phyloP scores from a whole-genome alignment of 2,329 filamentous ascomycete species.

The Stagonosporopsis chrysanthemi region DNA sequence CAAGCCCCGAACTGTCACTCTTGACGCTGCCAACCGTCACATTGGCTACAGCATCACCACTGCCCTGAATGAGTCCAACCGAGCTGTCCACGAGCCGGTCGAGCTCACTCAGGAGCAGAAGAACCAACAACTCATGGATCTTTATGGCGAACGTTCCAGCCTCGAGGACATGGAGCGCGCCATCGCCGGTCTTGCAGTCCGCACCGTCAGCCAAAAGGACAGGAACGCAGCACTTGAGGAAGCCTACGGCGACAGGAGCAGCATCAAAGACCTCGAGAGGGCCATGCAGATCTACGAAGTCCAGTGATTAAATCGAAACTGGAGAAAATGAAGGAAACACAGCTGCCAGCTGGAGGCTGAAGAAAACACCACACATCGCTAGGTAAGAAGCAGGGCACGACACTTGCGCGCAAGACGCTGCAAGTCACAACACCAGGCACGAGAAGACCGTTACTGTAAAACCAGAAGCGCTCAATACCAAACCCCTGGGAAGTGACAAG shows the following conservation, averaged over 20 bases:
- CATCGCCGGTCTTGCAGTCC: conserved; percentile 39
- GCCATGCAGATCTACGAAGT: conserved; percentile 55
- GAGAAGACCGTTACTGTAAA: conserved; percentile 5
- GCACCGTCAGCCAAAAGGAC: conserved; percentile 39
- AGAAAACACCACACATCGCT: conserved; percentile 5
- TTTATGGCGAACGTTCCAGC: conserved; percentile 42
- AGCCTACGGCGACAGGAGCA: conserved; percentile 56
- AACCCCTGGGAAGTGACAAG: conserved; percentile 21
- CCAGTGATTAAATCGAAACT: conserved; percentile 37
- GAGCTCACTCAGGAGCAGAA: conserved; percentile 42
- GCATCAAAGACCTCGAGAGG: conserved; percentile 54
- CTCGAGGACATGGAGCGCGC: conserved; percentile 46
- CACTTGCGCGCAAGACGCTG: conserved; percentile 23
- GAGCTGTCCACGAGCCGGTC: conserved; percentile 30
- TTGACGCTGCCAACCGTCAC: conserved; percentile 42
- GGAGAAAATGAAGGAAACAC: neutral
- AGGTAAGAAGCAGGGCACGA: neutral
- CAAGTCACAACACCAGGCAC: conserved; percentile 22
- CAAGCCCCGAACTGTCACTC: conserved; percentile 37
- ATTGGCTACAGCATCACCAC: conserved; percentile 45
- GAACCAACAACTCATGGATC: conserved; percentile 42
- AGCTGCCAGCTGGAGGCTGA: conserved; percentile 20
- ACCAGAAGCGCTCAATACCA: conserved; percentile 3
- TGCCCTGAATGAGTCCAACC: conserved; percentile 43
- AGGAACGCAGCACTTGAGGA: conserved; percentile 54